Evolutionary conservation across 768 basidiomycete genomes (phyloP), one percentile per base, ranked within the genome.

Genomic region (Daedaleopsis nitida): DNA sequence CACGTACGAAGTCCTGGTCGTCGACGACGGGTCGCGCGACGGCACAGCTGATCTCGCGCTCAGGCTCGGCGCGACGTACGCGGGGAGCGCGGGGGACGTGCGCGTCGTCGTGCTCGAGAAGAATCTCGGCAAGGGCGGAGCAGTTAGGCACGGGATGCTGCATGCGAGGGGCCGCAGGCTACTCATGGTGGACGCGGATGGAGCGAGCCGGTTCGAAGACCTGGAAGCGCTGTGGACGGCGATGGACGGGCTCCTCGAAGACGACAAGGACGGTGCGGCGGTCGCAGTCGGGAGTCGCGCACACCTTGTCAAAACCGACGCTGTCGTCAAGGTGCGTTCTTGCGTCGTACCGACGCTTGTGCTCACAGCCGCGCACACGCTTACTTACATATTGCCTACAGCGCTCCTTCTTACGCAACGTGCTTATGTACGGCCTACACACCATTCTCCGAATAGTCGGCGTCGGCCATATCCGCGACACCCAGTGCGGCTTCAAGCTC

Each of bases 401-500:
- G 94, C 90, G 96, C 32, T 96, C 94, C 8, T 65, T 89, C 47
- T 74, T 96, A 19, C 90, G 96, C 35, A 98, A 97, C 69, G 76
- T 96, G 60, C 87, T 96, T 58, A 98, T 97, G 96, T 89, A 96
- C 69, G 91, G 89, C 5, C 84, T 98, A 59, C 96, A 98, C 73
- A 87, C 92, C 19, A 87, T 95, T 70, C 82, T 97, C 10, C 86
- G 89, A 38, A 84, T 96, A 49, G 87, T 96, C 34, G 95, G 96
- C 50, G 94, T 95, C 3, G 89, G 89, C 9, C 88, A 93, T 69
- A 91, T 96, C 62, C 86, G 92, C 24, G 95, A 97, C 77, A 98
- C 96, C 17, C 96, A 97, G 72, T 97, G 96, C 70, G 96, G 96
- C 35, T 98, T 98, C 86, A 98, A 98, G 76, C 84, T 98, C 27